These are phyloP conservation scores for Tricholoma bakamatsutake DNA, from an alignment of 768 basidiomycete genomes.

Conservation along the genomic window DNA sequence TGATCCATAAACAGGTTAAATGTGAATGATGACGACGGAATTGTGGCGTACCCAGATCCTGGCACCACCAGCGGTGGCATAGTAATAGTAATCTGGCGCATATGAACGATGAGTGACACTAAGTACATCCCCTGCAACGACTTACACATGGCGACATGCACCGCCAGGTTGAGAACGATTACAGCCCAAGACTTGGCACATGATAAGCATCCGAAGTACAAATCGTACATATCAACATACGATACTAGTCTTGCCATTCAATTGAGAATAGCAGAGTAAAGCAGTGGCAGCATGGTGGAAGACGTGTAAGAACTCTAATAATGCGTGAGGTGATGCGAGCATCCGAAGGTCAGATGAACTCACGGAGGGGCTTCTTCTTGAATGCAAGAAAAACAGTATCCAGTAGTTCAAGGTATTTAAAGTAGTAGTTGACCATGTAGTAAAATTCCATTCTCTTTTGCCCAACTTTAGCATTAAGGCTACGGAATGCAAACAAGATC, in stretches of 20 bases:
- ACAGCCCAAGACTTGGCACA: constrained; percentile 85
- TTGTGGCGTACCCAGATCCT: constrained; percentile 78
- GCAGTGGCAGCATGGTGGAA: constrained; percentile 99
- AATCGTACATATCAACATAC: constrained; percentile 41
- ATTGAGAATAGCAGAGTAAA: constrained; percentile 87
- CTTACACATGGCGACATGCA: constrained; percentile 98
- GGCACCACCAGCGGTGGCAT: constrained; percentile 93
- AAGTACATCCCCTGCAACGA: constrained; percentile 10
- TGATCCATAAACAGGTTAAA: constrained; percentile 22
- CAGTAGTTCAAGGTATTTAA: constrained; percentile 94
- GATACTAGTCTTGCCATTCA: constrained; percentile 91
- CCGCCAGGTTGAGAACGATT: constrained; percentile 82
- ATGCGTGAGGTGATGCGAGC: constrained; percentile 7
- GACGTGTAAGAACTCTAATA: constrained; percentile 89
- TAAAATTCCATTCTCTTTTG: constrained; percentile 84
- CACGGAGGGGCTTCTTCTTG: constrained; percentile 97
- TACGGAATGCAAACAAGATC: constrained; percentile 4
- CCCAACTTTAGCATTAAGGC: constrained; percentile 1
- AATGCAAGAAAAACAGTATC: constrained; percentile 96
- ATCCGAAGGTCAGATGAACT: constrained; percentile 18
- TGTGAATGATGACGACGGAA: constrained; percentile 4
- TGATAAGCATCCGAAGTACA: constrained; percentile 4
- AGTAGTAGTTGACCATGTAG: constrained; percentile 99
- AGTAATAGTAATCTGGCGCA: constrained; percentile 92
- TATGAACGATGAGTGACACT: constrained; percentile 2